Evolutionary conservation across 805 yeast species (phyloP).

Genomic region (Nakazawaea sp.): DNA sequence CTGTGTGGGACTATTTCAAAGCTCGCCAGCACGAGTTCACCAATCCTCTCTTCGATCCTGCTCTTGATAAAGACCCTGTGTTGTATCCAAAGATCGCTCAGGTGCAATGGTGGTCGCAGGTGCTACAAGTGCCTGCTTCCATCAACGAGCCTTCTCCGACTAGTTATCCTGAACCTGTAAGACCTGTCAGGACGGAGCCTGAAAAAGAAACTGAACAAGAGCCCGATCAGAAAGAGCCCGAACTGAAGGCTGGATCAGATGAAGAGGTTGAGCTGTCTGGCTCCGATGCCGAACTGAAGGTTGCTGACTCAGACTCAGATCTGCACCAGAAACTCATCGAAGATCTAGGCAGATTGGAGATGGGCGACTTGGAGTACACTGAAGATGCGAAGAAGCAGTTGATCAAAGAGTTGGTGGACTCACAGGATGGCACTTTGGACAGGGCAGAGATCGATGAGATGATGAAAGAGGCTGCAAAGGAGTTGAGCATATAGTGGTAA

Average conservation of each 20-base stretch:
- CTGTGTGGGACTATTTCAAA: conserved; percentile 91
- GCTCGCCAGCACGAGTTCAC: conserved; percentile 68
- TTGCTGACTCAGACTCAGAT: conserved; percentile 1
- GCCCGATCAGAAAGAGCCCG: neutral
- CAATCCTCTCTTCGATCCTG: conserved; percentile 36
- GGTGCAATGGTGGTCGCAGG: conserved; percentile 85
- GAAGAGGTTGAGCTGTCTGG: neutral
- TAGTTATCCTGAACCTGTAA: conserved; percentile 26
- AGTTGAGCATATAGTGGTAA: conserved; percentile 6
- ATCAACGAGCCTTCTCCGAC: conserved; percentile 41
- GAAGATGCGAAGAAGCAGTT: neutral
- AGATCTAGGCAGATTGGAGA: conserved; percentile 1
- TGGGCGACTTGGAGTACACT: conserved; percentile 1
- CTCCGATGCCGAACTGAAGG: conserved; percentile 2
- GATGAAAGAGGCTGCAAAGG: conserved; percentile 11
- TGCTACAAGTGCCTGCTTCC: conserved; percentile 52
- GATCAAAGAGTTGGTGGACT: neutral
- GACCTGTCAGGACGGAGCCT: too few species aligned
- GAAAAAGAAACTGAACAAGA: neutral
- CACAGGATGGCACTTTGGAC: conserved; percentile 3
- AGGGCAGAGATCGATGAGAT: conserved; percentile 8
- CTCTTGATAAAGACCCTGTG: conserved; percentile 26
- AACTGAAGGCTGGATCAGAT: neutral
- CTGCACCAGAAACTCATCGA: neutral
- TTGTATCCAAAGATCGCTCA: conserved; percentile 50